Evolutionary conservation across 176 grass and related monocot species (phyloP), one percentile per base, ranked within the genome.

Genomic region (Lolium rigidum): DNA sequence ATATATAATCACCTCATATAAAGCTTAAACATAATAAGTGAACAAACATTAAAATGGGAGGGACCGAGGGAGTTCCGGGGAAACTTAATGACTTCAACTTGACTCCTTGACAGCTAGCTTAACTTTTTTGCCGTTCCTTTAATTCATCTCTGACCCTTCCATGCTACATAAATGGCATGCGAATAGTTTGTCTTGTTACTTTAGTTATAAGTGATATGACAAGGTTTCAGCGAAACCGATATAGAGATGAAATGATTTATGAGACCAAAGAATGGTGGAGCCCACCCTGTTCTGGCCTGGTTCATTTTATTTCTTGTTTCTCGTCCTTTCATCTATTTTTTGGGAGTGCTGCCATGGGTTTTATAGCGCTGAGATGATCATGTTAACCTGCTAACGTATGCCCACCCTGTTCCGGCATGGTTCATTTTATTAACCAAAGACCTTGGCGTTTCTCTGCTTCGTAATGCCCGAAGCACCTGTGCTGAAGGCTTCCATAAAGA

Each of bases 131-230:
- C 10, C 49, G 18, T 83, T 22, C 70, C 24, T 75, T 20, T 31
- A 60, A 48, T 65, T 65, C 37, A 0, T 65, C 10, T 7, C 4
- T 63, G 18, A 14, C 26, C 63, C 11, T 65, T 61, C 5, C 7
- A 84, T 61, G 18, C 18, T 70, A 71, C 24, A 57, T 44, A 41
- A 11, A 70, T 82, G 48, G 9, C 31, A 38, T 41, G 63, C 65
- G 38, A 12, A 2, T 47, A 66, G 21, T 54, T 69, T 77, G 6
- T 50, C 11, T 24, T 84, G 58, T 39, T 51, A 10, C 44, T 81
- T 79, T 46, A 62, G 6, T 61, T 79, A 9, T 46, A 26, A 71
- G n/a, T 52, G 80, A 55, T 41, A 70, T 0, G 11, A 82, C 3
- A 4, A 22, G n/a, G 55, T 25, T 82, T 57, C 44, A 37, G 4